These are phyloP conservation scores for Beta lomatogona DNA, from an alignment of 179 eudicot genomes.

Conservation along the genomic window DNA sequence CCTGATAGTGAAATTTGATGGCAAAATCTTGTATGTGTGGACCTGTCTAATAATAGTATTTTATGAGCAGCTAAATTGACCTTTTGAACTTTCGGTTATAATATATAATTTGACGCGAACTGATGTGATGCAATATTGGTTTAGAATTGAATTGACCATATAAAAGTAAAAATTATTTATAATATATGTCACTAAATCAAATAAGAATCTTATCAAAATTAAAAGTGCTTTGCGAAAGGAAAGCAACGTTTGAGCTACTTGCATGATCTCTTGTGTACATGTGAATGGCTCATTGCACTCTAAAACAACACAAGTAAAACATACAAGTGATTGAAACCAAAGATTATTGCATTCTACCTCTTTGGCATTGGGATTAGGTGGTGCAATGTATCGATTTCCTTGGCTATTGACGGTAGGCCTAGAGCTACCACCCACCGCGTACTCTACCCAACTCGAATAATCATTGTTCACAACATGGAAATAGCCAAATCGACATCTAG, in stretches of 20 bases:
- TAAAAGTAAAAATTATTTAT: background rate
- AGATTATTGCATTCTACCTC: constrained; percentile 21
- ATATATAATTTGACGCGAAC: background rate
- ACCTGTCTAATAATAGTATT: too few relatives aligned
- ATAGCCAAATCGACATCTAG: constrained; percentile 49
- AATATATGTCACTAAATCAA: constrained; percentile 13
- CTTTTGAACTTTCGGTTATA: background rate
- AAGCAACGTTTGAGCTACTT: constrained; percentile 27
- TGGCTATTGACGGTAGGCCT: constrained; percentile 51
- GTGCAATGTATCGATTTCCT: constrained; percentile 53
- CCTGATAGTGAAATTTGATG: background rate
- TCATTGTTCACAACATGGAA: constrained; percentile 53
- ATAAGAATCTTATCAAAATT: constrained; percentile 13
- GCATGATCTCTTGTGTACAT: constrained; percentile 15
- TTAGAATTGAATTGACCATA: background rate
- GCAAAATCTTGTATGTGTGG: background rate
- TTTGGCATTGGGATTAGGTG: constrained; percentile 41
- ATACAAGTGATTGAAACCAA: background rate
- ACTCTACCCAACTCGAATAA: constrained; percentile 46
- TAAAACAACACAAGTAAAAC: background rate
- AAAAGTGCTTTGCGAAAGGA: constrained; percentile 16
- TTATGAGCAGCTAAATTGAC: background rate
- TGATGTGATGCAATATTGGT: background rate
- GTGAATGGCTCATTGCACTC: constrained; percentile 4
- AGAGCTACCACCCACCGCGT: constrained; percentile 51